Percentiles rank a stretch among this genome's conserved stretches.
Evolutionary conservation across 257 asterid genomes (phyloP).

Genomic region (Verbena officinalis): DNA sequence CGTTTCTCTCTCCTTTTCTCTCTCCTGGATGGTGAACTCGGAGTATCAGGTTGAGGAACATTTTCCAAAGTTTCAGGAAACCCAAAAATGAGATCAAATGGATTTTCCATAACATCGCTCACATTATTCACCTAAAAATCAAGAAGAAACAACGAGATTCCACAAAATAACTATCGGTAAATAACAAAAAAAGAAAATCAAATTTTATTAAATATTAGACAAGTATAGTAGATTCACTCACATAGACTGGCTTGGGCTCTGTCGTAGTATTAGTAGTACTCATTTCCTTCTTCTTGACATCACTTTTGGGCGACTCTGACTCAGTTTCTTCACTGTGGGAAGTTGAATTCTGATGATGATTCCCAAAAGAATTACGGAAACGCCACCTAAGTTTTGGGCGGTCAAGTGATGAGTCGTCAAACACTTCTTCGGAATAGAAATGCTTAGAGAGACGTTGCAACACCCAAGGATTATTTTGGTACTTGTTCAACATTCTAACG

Average conservation of each 20-base stretch:
- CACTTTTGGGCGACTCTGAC: constrained; percentile 30
- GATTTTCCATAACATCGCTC: constrained; percentile 41
- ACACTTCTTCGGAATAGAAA: constrained; percentile 70
- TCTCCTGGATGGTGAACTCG: constrained; percentile 32
- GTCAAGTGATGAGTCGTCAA: constrained; percentile 63
- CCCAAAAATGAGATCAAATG: constrained; percentile 73
- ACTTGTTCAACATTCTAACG: constrained; percentile 62
- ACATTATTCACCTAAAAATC: constrained; percentile 44
- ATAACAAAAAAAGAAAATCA: too few species aligned
- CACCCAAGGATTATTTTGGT: constrained; percentile 43
- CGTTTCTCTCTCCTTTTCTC: constrained; percentile 48
- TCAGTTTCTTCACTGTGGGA: constrained; percentile 29
- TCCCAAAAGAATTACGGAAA: constrained; percentile 48
- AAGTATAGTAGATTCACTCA: constrained; percentile 34
- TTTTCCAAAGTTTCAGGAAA: constrained; percentile 37
- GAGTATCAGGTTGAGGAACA: constrained; percentile 31
- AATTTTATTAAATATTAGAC: background rate
- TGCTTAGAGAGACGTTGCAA: constrained; percentile 53
- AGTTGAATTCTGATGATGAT: constrained; percentile 34
- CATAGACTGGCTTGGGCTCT: constrained; percentile 41
- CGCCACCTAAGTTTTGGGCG: constrained; percentile 65
- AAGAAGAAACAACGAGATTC: background rate
- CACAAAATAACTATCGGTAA: too few species aligned
- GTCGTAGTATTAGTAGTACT: constrained; percentile 17
- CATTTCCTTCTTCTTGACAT: constrained; percentile 33